Base-by-base conservation (phyloP, 1,284 basidiomycete genomes). In the Cryptococcus sp. region DNA sequence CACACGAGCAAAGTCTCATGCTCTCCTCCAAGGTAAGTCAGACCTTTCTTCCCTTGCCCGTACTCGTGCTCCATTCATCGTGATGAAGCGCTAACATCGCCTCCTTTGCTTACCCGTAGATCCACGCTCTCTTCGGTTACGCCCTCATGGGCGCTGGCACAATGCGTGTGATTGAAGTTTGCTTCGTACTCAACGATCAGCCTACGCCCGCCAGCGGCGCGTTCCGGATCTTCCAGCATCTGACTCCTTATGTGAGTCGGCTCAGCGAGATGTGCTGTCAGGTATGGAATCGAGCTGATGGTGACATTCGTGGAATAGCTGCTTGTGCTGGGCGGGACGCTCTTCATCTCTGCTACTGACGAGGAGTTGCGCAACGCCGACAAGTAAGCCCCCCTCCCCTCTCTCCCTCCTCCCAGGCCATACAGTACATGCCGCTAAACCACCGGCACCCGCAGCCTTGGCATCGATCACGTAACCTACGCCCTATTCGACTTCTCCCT, bases 331-430 rank as follows among this genome's bases (percentile, higher is more conserved):
- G 80, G 87, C 43, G 86, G 88, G 21, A 73, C 67, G 36, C 77
- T 91, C 12, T 95, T 95, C 80, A 91, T 94, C 83, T 88, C 88
- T 13, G 91, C 87, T 0, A 95, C 92, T 0, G 90, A 95, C 71
- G 91, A 96, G 77, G 89, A 94, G 71, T 79, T 94, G 42, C 69
- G 81, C 36, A 87, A 82, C 60, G 83, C 87, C 13, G 80, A 88
- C 52, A 63, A 67, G 46, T 64, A 47, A 46, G 65, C 62, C 12
- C 9, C 42, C 2, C 46, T 28, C 50, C 20, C 24, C 40, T 36
- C 36, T 45, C 2, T 57, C 50, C 20, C 5, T 33, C 28, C 23
- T 18, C 36, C 20, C 48, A 28, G 21, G 33, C 40, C 1, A 43
- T 53, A 2, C 51, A 52, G 12, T 62, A 70, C 62, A 61, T 64